phyloP scores from a whole-genome alignment of 2,329 filamentous ascomycete genomes.

The Aspergillus awamori region DNA sequence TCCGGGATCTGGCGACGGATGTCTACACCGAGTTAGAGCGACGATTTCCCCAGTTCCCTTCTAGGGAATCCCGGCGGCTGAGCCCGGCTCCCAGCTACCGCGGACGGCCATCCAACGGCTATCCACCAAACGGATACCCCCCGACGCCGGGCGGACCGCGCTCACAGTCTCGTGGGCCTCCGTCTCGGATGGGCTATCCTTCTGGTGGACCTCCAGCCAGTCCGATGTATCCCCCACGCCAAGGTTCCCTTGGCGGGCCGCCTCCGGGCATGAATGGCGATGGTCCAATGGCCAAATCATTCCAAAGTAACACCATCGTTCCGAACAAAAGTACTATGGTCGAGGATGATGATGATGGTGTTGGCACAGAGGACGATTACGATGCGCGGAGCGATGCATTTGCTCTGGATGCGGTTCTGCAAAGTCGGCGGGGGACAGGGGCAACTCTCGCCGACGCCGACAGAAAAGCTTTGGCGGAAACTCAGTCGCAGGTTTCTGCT shows the following conservation, averaged over 20 bases:
- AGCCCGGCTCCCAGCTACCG: constrained; percentile 68
- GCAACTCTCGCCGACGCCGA: constrained; percentile 61
- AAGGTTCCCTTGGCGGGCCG: constrained; percentile 45
- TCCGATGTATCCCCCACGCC: constrained; percentile 42
- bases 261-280: constrained; percentile 61
- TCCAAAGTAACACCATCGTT: constrained; percentile 93
- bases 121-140: constrained; percentile 55
- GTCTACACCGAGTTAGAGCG: constrained; percentile 94
- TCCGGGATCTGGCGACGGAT: constrained; percentile 90
- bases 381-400: constrained; percentile 66
- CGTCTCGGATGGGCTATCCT: constrained; percentile 38
- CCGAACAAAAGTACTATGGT: constrained; percentile 98
- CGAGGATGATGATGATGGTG: constrained; percentile 82
- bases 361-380: constrained; percentile 58
- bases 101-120: constrained; percentile 48
- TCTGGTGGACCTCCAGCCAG: constrained; percentile 42
- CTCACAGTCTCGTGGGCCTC: constrained; percentile 49
- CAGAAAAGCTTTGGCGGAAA: constrained; percentile 75
- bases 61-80: constrained; percentile 66
- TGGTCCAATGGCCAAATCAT: constrained; percentile 82
- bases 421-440: constrained; percentile 51
- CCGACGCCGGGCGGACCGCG: constrained; percentile 54
- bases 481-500: constrained; percentile 74
- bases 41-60: constrained; percentile 79
- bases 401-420: constrained; percentile 56